A percentile compares a stretch with the other conserved stretches of the same genome.
phyloP scores from a whole-genome alignment of 306 rosid species.

The Lathyrus tuberosus region DNA sequence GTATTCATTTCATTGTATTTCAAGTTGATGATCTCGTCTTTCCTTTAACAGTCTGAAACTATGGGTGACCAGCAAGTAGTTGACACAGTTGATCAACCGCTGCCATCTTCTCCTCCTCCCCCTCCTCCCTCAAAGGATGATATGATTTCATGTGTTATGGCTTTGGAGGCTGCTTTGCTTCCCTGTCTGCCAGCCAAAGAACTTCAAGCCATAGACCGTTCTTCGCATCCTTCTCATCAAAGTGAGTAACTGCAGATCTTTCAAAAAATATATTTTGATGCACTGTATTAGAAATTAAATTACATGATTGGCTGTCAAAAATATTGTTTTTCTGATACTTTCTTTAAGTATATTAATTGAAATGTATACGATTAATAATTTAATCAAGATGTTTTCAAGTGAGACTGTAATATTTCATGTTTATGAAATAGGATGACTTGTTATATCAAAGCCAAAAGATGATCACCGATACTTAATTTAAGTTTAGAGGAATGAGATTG shows the following conservation, averaged over 20 bases:
- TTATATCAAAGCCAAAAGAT: neutral
- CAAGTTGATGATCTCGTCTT: neutral
- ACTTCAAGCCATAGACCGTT: slow-evolving; percentile 97
- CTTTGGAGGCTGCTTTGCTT: slow-evolving; percentile 92
- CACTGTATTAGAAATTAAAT: neutral
- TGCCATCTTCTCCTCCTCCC: slow-evolving; percentile 59
- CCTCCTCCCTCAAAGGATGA: slow-evolving; percentile 66
- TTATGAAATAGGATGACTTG: neutral
- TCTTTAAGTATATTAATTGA: neutral
- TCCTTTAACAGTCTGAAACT: slow-evolving; percentile 16
- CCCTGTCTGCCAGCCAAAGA: slow-evolving; percentile 97
- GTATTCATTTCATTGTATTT: neutral
- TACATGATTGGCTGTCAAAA: neutral
- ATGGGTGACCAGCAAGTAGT: slow-evolving; percentile 75
- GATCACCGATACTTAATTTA: slow-evolving; percentile 6
- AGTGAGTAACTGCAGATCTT: slow-evolving; percentile 54
- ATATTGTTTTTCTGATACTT: neutral
- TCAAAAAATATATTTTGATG: slow-evolving; percentile 1
- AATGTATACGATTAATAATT: neutral
- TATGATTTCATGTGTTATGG: slow-evolving; percentile 72
- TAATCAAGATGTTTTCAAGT: neutral
- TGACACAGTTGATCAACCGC: slow-evolving; percentile 51
- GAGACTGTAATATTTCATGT: neutral
- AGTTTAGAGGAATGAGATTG: slow-evolving; percentile 1
- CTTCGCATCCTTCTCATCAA: slow-evolving; percentile 92